A percentile compares a stretch with the other conserved stretches of the same genome.
These are phyloP conservation scores for Ophiostoma sp. DNA, from an alignment of 2,329 filamentous ascomycete genomes.

Conservation along the genomic window DNA sequence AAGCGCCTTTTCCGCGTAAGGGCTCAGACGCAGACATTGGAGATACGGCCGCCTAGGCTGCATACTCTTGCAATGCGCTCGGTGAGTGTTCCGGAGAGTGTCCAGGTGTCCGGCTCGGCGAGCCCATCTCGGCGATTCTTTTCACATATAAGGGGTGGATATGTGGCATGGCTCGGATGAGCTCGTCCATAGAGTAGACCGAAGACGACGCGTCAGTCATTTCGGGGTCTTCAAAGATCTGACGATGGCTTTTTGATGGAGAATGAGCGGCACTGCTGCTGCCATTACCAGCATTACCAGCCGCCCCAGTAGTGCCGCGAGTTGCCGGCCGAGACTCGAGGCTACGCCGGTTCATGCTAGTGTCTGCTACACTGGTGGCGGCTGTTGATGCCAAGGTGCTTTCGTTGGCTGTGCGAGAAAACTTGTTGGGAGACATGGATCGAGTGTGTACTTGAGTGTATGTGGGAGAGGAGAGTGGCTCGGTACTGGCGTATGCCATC, in stretches of 20 bases:
- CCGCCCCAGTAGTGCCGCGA: neutral
- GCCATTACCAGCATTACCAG: neutral
- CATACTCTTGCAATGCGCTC: slow-evolving; percentile 24
- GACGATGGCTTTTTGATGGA: neutral
- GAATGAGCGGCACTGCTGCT: neutral
- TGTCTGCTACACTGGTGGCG: neutral
- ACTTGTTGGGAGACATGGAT: slow-evolving; percentile 3
- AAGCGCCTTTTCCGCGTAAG: neutral
- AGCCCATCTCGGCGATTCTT: slow-evolving; percentile 22
- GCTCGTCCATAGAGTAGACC: slow-evolving; percentile 33
- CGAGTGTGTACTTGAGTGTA: neutral
- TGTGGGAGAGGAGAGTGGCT: neutral
- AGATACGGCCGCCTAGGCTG: slow-evolving; percentile 24
- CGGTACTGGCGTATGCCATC: neutral
- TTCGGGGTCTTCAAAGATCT: slow-evolving; percentile 12
- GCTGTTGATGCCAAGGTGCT: neutral
- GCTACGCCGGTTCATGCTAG: neutral
- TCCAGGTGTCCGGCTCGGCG: slow-evolving; percentile 11
- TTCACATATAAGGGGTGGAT: slow-evolving; percentile 31
- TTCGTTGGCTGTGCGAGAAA: slow-evolving; percentile 2
- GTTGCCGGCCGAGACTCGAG: neutral
- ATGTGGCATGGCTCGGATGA: slow-evolving; percentile 21
- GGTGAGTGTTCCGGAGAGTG: slow-evolving; percentile 14
- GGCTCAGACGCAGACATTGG: slow-evolving; percentile 17
- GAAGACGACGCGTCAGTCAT: slow-evolving; percentile 30